Conservation (phyloP, 2,329 filamentous ascomycete species). For the Alternaria sp. region DNA sequence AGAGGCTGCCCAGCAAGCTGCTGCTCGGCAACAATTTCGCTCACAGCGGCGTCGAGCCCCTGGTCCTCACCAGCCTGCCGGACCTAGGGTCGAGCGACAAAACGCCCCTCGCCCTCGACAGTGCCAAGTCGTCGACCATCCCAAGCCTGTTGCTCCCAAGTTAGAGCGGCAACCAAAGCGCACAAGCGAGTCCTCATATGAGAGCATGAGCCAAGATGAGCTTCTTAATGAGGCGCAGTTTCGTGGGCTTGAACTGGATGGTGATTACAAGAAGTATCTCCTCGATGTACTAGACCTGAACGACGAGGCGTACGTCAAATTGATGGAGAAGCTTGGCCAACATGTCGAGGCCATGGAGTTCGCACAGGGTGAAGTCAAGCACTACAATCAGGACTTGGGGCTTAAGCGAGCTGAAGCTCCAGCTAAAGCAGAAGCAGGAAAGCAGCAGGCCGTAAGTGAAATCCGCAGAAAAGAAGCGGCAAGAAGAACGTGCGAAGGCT, state of each 20-base stretch:
- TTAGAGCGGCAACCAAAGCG: not conserved
- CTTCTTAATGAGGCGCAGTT: conserved; percentile 5
- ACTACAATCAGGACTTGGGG: not conserved
- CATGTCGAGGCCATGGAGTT: conserved; percentile 1
- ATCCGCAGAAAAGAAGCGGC: not conserved
- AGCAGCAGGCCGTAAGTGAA: not conserved
- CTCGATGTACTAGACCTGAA: not conserved
- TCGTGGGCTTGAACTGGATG: not conserved
- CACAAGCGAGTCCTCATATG: not conserved
- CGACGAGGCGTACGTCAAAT: conserved; percentile 1
- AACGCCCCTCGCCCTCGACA: not conserved
- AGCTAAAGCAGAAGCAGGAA: not conserved
- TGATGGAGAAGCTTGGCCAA: not conserved
- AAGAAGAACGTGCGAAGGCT: not conserved
- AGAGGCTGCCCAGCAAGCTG: not conserved
- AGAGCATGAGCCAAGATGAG: not conserved
- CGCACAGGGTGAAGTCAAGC: not conserved
- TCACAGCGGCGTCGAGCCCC: not conserved
- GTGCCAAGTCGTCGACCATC: not conserved
- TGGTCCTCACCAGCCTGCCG: not conserved
- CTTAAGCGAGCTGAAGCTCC: not conserved
- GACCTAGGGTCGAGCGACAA: not conserved
- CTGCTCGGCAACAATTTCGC: no score
- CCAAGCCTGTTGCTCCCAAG: not conserved
- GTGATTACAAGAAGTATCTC: not conserved